Evolutionary conservation across 768 basidiomycete genomes (phyloP).

Genomic region (Leccinum arenicola): DNA sequence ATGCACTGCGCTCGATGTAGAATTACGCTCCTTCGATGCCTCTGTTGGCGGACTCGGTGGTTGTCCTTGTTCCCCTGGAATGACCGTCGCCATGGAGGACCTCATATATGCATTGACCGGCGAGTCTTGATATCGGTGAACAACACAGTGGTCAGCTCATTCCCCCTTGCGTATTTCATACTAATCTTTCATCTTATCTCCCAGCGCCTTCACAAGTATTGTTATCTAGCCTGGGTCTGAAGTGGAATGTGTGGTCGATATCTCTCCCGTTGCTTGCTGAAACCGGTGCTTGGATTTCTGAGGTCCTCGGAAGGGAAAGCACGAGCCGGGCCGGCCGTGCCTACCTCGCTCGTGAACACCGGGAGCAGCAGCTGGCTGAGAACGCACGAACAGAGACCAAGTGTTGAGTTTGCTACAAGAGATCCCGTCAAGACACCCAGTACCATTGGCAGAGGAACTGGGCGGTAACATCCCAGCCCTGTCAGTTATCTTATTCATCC

Average conservation of each 20-base stretch:
- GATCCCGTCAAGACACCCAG: too few relatives aligned
- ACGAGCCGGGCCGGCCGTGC: conserved; percentile 79
- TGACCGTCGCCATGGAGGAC: conserved; percentile 49
- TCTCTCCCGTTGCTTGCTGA: conserved; percentile 67
- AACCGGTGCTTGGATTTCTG: conserved; percentile 82
- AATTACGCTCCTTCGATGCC: conserved; percentile 78
- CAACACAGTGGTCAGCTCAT: too few relatives aligned
- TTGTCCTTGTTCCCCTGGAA: conserved; percentile 81
- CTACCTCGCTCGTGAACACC: conserved; percentile 25
- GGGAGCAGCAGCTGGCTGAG: too few relatives aligned
- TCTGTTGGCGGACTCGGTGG: conserved; percentile 90
- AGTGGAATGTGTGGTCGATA: conserved; percentile 33
- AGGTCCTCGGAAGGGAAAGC: conserved; percentile 60
- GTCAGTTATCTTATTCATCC: not conserved
- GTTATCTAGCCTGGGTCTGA: too few relatives aligned
- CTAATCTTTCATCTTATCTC: too few relatives aligned
- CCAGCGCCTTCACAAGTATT: too few relatives aligned
- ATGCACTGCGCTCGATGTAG: conserved; percentile 64
- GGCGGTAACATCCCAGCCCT: not conserved
- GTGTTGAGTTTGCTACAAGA: too few relatives aligned
- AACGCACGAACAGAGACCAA: too few relatives aligned
- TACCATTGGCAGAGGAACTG: fast-evolving
- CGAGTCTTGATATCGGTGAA: conserved; percentile 34
- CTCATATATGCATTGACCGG: conserved; percentile 77
- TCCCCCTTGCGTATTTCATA: too few relatives aligned